Evolutionary conservation across 768 basidiomycete species (phyloP), one percentile per base, ranked within the genome.

Genomic region (Rhodotorula sphaerocarpa): DNA sequence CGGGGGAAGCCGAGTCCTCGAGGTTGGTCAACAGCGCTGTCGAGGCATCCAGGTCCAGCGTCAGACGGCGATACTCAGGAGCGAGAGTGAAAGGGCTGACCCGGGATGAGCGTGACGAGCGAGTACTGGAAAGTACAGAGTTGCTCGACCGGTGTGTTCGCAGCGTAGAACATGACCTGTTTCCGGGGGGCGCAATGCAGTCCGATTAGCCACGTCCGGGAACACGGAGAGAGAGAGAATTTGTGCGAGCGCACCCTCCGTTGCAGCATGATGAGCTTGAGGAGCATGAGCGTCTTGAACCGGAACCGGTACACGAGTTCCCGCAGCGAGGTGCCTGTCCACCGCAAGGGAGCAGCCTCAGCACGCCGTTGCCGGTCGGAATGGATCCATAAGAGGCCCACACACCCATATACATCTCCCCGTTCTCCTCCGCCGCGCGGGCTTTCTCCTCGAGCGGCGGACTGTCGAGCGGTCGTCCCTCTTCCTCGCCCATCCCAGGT

Each of bases 81-180:
- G 16, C 14, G 45, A 30, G 33, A 4, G 16, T 25, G 33, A 28
- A 48, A 53, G 15, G 20, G 25, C 81, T 50, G 54, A 88, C 89
- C 87, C 15, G 93, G 93, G 63, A 97, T 81, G 12, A 97, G 79
- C 0, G 93, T 90, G 50, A 95, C 82, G n/a, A 97, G 80, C 1
- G 91, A 93, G 75, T 99, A 99, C 74, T 99, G 95, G 73, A 90
- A 96, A 30, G 91, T 96, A 77, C 93, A 96, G 25, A 99, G 77
- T 50, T 85, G 84, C 75, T 99, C 95, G 3, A 97, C 93, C 0
- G 93, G 93, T 72, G 93, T 89, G 10, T 54, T 44, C 3, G 65
- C 55, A 10, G 92, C 92, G 71, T 82, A 95, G 75, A 99, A 92
- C 85, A 97, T 86, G 61, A 97, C 87, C 90, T 93, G 72, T 53